Evolutionary conservation across 1,284 basidiomycete species (phyloP).

Genomic region (Rhodotorula sp.): DNA sequence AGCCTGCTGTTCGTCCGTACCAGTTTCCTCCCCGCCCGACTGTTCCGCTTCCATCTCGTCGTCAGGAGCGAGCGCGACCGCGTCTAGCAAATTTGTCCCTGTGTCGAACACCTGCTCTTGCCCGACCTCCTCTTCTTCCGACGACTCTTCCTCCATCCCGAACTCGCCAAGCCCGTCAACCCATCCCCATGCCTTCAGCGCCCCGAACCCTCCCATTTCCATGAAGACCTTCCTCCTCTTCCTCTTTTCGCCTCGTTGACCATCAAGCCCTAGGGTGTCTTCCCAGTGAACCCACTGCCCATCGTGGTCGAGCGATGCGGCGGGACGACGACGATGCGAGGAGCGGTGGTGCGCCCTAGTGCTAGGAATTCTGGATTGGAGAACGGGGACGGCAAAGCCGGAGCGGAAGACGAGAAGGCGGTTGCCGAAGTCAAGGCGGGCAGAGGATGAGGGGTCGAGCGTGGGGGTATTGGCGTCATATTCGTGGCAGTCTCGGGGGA

Average conservation of each 20-base stretch:
- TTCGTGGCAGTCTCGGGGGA: background rate
- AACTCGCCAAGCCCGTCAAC: background rate
- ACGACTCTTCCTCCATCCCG: background rate
- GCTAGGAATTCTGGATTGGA: too few species aligned
- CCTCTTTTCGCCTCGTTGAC: background rate
- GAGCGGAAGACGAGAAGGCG: background rate
- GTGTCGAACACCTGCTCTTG: too few species aligned
- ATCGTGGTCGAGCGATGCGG: too few species aligned
- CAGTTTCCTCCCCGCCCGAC: background rate
- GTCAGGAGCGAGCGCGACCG: too few species aligned
- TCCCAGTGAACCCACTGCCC: background rate
- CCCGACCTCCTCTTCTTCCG: too few species aligned
- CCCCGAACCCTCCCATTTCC: background rate
- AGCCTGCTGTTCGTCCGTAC: background rate
- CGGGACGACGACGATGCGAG: too few species aligned
- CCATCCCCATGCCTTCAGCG: constrained; percentile 5
- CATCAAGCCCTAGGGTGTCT: background rate
- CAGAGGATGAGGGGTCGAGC: background rate
- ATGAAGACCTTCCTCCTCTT: background rate
- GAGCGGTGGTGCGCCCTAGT: too few species aligned
- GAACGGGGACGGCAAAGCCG: background rate
- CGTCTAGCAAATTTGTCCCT: too few species aligned
- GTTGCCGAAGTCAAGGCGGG: background rate
- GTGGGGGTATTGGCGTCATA: background rate
- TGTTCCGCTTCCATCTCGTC: too few species aligned